Percentiles rank a stretch among this genome's conserved stretches.
These are phyloP conservation scores for Albizia julibrissin DNA, from an alignment of 306 rosid species.

Conservation along the genomic window DNA sequence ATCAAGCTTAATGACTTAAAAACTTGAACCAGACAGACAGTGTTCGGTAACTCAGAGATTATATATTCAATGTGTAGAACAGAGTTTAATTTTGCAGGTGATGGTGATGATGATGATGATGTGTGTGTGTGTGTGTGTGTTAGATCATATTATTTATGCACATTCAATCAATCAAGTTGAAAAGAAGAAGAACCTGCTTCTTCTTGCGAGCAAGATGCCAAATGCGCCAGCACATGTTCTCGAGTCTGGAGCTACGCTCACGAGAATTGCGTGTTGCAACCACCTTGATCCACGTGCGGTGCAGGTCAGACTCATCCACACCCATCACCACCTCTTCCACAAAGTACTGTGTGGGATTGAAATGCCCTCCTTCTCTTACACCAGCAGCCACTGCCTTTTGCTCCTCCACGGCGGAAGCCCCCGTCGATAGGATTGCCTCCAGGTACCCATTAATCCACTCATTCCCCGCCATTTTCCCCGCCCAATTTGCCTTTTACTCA, in stretches of 20 bases:
- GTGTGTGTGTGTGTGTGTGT: background rate
- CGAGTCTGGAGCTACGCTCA: conserved; percentile 87
- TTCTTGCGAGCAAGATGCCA: conserved; percentile 97
- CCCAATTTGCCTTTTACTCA: background rate
- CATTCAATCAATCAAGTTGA: no score
- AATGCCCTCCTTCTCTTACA: conserved; percentile 62
- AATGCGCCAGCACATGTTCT: conserved; percentile 99
- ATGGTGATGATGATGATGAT: background rate
- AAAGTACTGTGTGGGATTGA: conserved; percentile 84
- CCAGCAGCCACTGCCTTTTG: conserved; percentile 60
- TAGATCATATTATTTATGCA: no score
- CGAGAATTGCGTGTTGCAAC: conserved; percentile 92
- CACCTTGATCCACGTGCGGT: conserved; percentile 93
- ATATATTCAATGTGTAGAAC: background rate
- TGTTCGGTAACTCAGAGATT: background rate
- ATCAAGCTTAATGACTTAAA: conserved; percentile 18
- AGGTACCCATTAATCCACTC: conserved; percentile 95
- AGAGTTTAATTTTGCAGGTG: background rate
- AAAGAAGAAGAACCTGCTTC: conserved; percentile 51
- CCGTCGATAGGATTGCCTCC: conserved; percentile 82
- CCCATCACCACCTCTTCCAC: conserved; percentile 92
- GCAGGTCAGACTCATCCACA: conserved; percentile 85
- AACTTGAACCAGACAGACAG: background rate
- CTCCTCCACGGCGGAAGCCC: conserved; percentile 78
- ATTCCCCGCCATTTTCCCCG: conserved; percentile 73